phyloP scores from a whole-genome alignment of 2,329 filamentous ascomycete genomes.

The Claviceps paspali region DNA sequence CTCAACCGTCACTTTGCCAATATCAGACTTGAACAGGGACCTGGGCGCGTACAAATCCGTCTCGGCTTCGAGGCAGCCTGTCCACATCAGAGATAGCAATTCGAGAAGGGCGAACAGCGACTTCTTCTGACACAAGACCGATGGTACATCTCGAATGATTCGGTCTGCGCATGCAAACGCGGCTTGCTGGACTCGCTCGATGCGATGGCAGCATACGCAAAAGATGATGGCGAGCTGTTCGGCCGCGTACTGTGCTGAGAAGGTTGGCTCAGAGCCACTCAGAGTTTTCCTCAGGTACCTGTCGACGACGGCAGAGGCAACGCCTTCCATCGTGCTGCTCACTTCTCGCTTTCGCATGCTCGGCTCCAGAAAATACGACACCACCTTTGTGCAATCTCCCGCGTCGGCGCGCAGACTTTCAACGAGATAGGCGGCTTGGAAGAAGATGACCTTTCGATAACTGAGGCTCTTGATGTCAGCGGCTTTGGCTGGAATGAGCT shows the following conservation, averaged over 20 bases:
- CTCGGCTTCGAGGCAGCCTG: constrained; percentile 83
- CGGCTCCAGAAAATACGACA: constrained; percentile 90
- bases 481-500: constrained; percentile 61
- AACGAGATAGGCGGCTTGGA: constrained; percentile 79
- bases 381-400: constrained; percentile 77
- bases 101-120: constrained; percentile 90
- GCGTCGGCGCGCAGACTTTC: constrained; percentile 75
- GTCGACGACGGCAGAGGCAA: constrained; percentile 54
- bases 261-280: constrained; percentile 54
- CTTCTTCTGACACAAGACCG: constrained; percentile 74
- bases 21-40: constrained; percentile 61
- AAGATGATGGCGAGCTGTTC: constrained; percentile 76
- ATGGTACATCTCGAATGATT: constrained; percentile 73
- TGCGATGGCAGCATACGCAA: constrained; percentile 81
- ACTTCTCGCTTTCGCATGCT: constrained; percentile 55
- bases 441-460: constrained; percentile 82
- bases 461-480: constrained; percentile 67
- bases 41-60: constrained; percentile 85
- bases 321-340: constrained; percentile 48
- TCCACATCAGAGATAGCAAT: constrained; percentile 87
- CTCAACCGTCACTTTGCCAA: constrained; percentile 68
- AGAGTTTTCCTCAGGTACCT: constrained; percentile 67
- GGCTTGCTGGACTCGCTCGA: constrained; percentile 78
- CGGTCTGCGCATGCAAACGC: constrained; percentile 71
- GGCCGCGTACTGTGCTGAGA: constrained; percentile 85